phyloP scores from a whole-genome alignment of 2,329 filamentous ascomycete genomes.

The Alternaria conjuncta region DNA sequence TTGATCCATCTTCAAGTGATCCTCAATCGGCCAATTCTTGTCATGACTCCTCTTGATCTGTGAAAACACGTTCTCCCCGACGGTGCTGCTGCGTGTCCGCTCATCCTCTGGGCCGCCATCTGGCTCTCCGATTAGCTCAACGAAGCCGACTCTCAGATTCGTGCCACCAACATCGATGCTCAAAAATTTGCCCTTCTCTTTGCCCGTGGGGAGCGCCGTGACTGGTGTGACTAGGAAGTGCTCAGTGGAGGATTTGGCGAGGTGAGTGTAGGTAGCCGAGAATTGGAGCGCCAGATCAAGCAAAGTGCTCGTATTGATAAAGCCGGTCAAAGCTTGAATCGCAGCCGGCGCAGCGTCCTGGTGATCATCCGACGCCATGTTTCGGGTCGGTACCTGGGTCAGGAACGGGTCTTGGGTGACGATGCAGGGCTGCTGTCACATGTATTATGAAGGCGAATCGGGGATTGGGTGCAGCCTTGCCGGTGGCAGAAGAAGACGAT shows the following conservation, averaged over 20 bases:
- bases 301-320: conserved; percentile 39
- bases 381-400: conserved; percentile 5
- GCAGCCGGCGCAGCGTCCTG: conserved; percentile 15
- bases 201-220: conserved; percentile 55
- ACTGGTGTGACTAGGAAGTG: conserved; percentile 52
- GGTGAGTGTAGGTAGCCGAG: conserved; percentile 43
- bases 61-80: conserved; percentile 24
- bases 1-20: conserved; percentile 75
- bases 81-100: conserved; percentile 21
- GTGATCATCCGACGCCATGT: conserved; percentile 24
- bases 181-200: conserved; percentile 68
- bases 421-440: conserved; percentile 10
- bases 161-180: conserved; percentile 66
- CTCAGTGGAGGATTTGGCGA: conserved; percentile 45
- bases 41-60: conserved; percentile 68
- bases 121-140: conserved; percentile 63
- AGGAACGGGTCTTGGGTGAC: not conserved
- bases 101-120: conserved; percentile 27
- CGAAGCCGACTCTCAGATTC: conserved; percentile 71
- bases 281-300: conserved; percentile 45
- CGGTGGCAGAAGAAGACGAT: not conserved
- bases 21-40: conserved; percentile 75
- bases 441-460: conserved; percentile 1
- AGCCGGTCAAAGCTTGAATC: conserved; percentile 42
- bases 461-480: not conserved